Percentiles rank a stretch among this genome's conserved stretches.
Evolutionary conservation across 257 asterid species (phyloP).

Genomic region (Cynanchum wilfordii): DNA sequence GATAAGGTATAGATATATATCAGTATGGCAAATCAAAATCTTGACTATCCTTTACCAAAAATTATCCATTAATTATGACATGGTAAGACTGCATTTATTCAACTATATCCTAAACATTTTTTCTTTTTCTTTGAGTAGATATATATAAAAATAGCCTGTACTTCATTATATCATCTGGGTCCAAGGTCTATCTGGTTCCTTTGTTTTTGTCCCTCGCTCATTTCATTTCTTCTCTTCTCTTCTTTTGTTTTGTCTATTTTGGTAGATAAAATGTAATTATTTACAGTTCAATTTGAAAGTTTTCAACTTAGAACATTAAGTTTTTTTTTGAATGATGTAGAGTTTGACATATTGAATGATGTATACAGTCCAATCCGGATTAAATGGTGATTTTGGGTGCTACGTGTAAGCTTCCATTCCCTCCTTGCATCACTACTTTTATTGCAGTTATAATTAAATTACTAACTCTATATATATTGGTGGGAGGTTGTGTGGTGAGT

Average conservation of each 20-base stretch:
- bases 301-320: no score
- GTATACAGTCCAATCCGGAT: background rate
- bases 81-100: background rate
- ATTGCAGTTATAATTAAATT: no score
- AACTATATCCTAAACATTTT: background rate
- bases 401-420: constrained; percentile 6
- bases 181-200: background rate
- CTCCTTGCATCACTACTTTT: background rate
- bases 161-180: background rate
- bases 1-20: no score
- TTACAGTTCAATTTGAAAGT: no score
- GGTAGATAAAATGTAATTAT: no score
- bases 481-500: no score
- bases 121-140: background rate
- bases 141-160: background rate
- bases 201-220: background rate
- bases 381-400: background rate
- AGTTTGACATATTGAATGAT: no score
- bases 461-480: no score
- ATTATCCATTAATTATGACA: background rate
- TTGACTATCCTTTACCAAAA: background rate
- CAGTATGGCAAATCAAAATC: no score
- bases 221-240: no score
- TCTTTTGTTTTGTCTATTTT: no score
- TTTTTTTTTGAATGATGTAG: no score